A percentile compares a stretch with the other conserved stretches of the same genome.
These are phyloP conservation scores for Dipteronia sinensis DNA, from an alignment of 345 rosid species.

Conservation along the genomic window DNA sequence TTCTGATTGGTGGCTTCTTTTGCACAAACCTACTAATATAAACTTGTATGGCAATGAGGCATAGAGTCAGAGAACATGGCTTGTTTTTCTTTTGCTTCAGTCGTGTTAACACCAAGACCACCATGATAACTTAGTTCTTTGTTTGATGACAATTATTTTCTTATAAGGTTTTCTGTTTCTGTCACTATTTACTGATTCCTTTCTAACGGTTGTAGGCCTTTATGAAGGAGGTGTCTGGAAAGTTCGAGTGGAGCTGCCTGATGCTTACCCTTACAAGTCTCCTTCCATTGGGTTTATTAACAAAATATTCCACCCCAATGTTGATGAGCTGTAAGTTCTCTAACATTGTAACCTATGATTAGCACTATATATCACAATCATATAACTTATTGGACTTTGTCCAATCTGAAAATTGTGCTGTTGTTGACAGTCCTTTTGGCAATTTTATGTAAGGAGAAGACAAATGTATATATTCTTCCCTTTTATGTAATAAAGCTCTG, in stretches of 20 bases:
- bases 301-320: slow-evolving; percentile 45
- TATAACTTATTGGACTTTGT: not conserved
- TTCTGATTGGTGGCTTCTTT: not conserved
- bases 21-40: not conserved
- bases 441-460: not conserved
- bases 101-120: not conserved
- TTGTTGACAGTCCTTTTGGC: not conserved
- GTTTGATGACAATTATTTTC: not conserved
- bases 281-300: slow-evolving; percentile 43
- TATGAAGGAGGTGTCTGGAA: slow-evolving; percentile 45
- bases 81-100: not conserved
- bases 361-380: not conserved
- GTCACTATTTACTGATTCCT: not conserved
- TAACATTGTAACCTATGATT: not conserved
- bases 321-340: slow-evolving; percentile 42
- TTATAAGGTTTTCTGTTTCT: not conserved
- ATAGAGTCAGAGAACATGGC: not conserved
- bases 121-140: not conserved
- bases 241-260: slow-evolving; percentile 41
- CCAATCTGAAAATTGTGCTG: not conserved
- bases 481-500: not conserved
- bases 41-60: not conserved
- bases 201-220: slow-evolving; percentile 25
- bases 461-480: not conserved
- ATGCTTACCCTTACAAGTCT: slow-evolving; percentile 45